phyloP scores from a whole-genome alignment of 768 basidiomycete genomes.

The Boletus insuetus region DNA sequence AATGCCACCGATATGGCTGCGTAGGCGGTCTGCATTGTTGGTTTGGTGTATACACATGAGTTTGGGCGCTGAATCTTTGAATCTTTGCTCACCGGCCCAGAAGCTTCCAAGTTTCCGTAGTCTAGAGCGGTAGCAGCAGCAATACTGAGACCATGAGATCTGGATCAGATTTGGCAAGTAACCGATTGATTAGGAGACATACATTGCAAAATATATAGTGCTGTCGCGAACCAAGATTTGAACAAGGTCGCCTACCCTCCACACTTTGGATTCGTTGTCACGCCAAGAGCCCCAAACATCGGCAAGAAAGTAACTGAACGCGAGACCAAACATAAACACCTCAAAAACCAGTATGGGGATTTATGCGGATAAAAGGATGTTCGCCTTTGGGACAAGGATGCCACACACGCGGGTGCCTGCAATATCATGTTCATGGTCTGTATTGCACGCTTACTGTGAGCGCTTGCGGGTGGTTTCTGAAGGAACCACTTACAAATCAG shows the following conservation, averaged over 20 bases:
- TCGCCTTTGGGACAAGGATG: not conserved
- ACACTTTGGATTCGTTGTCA: not conserved
- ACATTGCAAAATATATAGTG: conserved; percentile 21
- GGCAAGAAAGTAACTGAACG: conserved; percentile 6
- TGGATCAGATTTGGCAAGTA: not conserved
- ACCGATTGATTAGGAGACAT: not conserved
- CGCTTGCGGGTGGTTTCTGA: not conserved
- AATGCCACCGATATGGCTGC: conserved; percentile 11
- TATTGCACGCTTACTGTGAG: not conserved
- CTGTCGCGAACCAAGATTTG: conserved; percentile 18
- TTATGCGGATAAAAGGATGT: not conserved
- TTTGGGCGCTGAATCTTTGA: not conserved
- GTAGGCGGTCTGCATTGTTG: conserved; percentile 3
- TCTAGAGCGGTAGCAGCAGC: conserved; percentile 1
- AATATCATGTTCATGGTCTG: not conserved
- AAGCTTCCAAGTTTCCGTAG: not conserved
- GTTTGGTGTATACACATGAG: not conserved
- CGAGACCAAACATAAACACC: conserved; percentile 13
- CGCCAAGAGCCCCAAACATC: conserved; percentile 7
- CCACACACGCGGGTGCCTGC: conserved; percentile 1
- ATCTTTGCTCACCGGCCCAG: conserved; percentile 1
- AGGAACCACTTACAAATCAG: conserved; percentile 1
- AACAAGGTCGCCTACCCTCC: conserved; percentile 7
- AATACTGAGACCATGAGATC: not conserved
- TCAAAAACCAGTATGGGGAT: conserved; percentile 16